A percentile compares a stretch with the other conserved stretches of the same genome.
Evolutionary conservation across 2,329 filamentous ascomycete species (phyloP).

Genomic region (Fusarium kyushuense): DNA sequence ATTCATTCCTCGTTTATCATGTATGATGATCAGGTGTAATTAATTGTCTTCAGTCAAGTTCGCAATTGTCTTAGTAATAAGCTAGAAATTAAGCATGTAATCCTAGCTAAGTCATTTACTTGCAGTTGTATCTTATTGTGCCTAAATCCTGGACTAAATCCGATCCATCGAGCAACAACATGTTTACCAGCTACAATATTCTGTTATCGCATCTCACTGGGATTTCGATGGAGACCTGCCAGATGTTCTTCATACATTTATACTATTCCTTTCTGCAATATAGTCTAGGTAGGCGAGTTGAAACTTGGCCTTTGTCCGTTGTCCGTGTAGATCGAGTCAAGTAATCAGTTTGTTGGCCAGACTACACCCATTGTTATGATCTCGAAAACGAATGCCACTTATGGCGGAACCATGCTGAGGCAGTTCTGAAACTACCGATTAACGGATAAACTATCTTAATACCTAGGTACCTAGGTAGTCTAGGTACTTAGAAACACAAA

Average conservation of each 20-base stretch:
- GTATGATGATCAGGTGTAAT: background rate
- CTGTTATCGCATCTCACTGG: background rate
- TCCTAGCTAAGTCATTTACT: conserved; percentile 7
- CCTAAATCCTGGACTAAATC: background rate
- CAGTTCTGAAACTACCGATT: background rate
- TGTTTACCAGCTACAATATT: background rate
- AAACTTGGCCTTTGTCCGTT: background rate
- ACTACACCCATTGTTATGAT: background rate
- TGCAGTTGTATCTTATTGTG: background rate
- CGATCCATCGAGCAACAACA: background rate
- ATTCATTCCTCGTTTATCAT: background rate
- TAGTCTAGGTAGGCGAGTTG: background rate
- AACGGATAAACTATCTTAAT: background rate
- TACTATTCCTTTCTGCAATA: background rate
- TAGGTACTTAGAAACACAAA: background rate
- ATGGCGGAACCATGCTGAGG: background rate
- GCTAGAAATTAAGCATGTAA: conserved; percentile 30
- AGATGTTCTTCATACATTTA: background rate
- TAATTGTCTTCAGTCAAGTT: background rate
- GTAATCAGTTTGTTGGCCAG: background rate
- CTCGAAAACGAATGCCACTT: no score
- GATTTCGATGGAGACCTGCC: background rate
- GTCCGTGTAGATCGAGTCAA: background rate
- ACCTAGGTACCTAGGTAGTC: no score
- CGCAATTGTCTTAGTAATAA: no score